Evolutionary conservation across 2,329 filamentous ascomycete genomes (phyloP).

Genomic region (Fusarium newnesense): DNA sequence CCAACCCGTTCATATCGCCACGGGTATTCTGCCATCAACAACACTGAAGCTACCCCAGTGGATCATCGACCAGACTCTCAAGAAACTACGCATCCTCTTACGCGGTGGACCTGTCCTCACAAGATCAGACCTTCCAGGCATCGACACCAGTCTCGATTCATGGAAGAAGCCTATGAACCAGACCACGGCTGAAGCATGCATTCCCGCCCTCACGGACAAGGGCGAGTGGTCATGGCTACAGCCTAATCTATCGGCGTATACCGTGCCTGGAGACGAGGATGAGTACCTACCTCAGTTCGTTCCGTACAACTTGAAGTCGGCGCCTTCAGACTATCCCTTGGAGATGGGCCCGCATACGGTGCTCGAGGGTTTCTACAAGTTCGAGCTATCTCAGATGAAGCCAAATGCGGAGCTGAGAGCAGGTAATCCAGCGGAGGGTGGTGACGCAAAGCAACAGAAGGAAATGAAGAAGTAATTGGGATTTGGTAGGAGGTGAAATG

Average conservation of each 20-base stretch:
- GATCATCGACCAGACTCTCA: not conserved
- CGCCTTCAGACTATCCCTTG: not conserved
- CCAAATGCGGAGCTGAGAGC: not conserved
- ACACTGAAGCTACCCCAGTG: not conserved
- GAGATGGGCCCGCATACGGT: not conserved
- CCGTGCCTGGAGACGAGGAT: not conserved
- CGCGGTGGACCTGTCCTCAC: not conserved
- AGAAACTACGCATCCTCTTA: not conserved
- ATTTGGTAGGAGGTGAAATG: fast-evolving
- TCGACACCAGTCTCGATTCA: not conserved
- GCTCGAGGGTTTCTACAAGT: not conserved
- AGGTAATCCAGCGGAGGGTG: not conserved
- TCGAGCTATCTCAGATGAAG: not conserved
- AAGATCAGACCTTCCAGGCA: not conserved
- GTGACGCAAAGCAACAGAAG: not conserved
- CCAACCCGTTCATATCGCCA: not conserved
- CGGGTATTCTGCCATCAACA: not conserved
- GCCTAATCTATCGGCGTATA: not conserved
- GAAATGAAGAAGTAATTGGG: not conserved
- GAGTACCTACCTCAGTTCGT: not conserved
- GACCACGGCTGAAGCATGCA: not conserved
- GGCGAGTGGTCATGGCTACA: not conserved
- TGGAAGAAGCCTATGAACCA: not conserved
- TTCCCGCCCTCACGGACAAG: not conserved
- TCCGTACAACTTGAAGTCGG: fast-evolving